Evolutionary conservation across 345 rosid species (phyloP).

Genomic region (Passiflora organensis): DNA sequence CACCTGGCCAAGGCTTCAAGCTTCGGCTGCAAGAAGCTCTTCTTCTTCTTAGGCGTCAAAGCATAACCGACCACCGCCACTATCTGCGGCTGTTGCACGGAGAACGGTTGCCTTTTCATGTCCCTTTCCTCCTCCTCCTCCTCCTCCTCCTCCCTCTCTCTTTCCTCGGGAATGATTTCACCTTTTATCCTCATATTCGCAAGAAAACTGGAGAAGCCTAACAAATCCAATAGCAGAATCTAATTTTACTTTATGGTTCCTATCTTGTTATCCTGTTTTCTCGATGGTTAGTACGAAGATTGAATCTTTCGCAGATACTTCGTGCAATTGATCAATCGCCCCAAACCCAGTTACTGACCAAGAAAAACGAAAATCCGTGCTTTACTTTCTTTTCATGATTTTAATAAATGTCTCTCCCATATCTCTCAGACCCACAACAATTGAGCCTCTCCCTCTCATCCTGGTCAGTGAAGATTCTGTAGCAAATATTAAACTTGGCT

Average conservation of each 20-base stretch:
- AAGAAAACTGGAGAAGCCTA: background rate
- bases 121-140: slow-evolving; percentile 21
- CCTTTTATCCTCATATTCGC: slow-evolving; percentile 47
- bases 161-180: slow-evolving; percentile 21
- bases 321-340: background rate
- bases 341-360: background rate
- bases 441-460: too few relatives aligned
- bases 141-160: slow-evolving; percentile 7
- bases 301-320: background rate
- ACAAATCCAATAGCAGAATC: too few relatives aligned
- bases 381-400: too few relatives aligned
- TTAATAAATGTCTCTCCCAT: too few relatives aligned
- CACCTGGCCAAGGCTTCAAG: slow-evolving; percentile 73
- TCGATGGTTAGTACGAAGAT: background rate
- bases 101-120: slow-evolving; percentile 11
- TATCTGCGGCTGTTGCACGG: slow-evolving; percentile 25
- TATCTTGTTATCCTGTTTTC: too few relatives aligned
- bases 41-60: slow-evolving; percentile 82
- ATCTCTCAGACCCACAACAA: too few relatives aligned
- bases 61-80: slow-evolving; percentile 77
- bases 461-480: too few relatives aligned
- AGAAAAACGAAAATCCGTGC: too few relatives aligned
- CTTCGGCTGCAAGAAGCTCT: slow-evolving; percentile 86
- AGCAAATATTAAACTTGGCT: too few relatives aligned
- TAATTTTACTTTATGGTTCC: too few relatives aligned